Percentiles rank a stretch among this genome's conserved stretches.
Evolutionary conservation across 495 filamentous ascomycete genomes (phyloP).

Genomic region (Patellaria atrata): DNA sequence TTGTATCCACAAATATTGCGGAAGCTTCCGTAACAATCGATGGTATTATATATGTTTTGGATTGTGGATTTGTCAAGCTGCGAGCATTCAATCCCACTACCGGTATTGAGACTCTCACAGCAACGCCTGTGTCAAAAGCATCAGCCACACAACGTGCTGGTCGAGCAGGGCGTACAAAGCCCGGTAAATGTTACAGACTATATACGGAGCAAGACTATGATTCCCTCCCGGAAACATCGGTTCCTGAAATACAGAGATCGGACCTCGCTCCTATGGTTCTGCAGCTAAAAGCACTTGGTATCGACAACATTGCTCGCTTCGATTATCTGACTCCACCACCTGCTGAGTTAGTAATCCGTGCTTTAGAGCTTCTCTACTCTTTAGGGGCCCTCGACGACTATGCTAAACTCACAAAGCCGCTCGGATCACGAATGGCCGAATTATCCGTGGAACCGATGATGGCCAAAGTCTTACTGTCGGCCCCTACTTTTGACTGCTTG

Average conservation of each 20-base stretch:
- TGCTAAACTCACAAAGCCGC: slow-evolving; percentile 76
- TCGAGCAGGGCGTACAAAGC: slow-evolving; percentile 77
- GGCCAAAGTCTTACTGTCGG: slow-evolving; percentile 76
- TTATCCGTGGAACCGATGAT: slow-evolving; percentile 94
- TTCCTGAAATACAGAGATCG: slow-evolving; percentile 86
- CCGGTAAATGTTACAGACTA: slow-evolving; percentile 89
- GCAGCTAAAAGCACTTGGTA: slow-evolving; percentile 89
- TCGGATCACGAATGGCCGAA: slow-evolving; percentile 87
- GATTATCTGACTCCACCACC: slow-evolving; percentile 82
- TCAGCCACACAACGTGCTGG: slow-evolving; percentile 87
- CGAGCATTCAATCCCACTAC: slow-evolving; percentile 75
- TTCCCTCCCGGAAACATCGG: slow-evolving; percentile 53
- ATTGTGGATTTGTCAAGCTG: slow-evolving; percentile 65
- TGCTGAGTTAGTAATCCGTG: slow-evolving; percentile 73
- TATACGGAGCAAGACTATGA: slow-evolving; percentile 71
- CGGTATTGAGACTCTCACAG: slow-evolving; percentile 86
- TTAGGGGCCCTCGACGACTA: slow-evolving; percentile 82
- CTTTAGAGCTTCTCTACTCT: slow-evolving; percentile 76
- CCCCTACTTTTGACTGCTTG: slow-evolving; percentile 58
- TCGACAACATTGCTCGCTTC: slow-evolving; percentile 89
- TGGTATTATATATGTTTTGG: slow-evolving; percentile 29
- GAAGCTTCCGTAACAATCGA: slow-evolving; percentile 32
- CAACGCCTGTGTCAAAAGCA: slow-evolving; percentile 76
- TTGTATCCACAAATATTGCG: slow-evolving; percentile 30
- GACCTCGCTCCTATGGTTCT: slow-evolving; percentile 84